Conservation (phyloP, 1,139 yeast species). For the Yamadazyma blattariae region DNA sequence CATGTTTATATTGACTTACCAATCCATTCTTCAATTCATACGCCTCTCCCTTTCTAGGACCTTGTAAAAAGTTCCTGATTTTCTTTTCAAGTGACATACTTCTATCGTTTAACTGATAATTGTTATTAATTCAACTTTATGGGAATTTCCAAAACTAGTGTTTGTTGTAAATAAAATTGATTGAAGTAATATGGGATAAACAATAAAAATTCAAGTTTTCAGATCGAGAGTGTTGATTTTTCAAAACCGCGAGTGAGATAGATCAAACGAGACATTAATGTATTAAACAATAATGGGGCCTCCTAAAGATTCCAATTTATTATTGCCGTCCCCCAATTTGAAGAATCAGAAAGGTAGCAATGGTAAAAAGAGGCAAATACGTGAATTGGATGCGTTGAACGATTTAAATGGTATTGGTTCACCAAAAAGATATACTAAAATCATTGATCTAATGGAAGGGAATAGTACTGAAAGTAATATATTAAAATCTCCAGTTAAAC, state of each 20-base stretch:
- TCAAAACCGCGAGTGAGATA: neutral
- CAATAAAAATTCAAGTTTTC: too few species aligned
- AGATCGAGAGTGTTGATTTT: too few species aligned
- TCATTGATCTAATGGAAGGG: slow-evolving; percentile 11
- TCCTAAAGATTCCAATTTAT: neutral
- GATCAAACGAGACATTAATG: too few species aligned
- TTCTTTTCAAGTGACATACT: slow-evolving; percentile 44
- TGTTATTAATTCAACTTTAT: too few species aligned
- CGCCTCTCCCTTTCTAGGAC: slow-evolving; percentile 68
- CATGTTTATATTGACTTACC: slow-evolving; percentile 92
- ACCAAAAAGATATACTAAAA: slow-evolving; percentile 17
- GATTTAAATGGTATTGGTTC: slow-evolving; percentile 10
- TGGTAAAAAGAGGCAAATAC: slow-evolving; percentile 5
- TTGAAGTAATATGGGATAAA: too few species aligned
- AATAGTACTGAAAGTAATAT: neutral
- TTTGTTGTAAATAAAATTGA: too few species aligned
- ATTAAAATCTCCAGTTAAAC: neutral
- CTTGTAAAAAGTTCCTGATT: slow-evolving; percentile 42
- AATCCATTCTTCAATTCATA: slow-evolving; percentile 85
- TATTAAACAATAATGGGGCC: neutral
- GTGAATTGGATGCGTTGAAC: neutral
- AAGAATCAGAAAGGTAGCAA: neutral
- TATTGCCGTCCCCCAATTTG: slow-evolving; percentile 1
- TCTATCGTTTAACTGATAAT: too few species aligned
- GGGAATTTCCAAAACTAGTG: too few species aligned